Conservation (phyloP, 371 early-diverging fungal genomes). For the Rhizomucor miehei region DNA sequence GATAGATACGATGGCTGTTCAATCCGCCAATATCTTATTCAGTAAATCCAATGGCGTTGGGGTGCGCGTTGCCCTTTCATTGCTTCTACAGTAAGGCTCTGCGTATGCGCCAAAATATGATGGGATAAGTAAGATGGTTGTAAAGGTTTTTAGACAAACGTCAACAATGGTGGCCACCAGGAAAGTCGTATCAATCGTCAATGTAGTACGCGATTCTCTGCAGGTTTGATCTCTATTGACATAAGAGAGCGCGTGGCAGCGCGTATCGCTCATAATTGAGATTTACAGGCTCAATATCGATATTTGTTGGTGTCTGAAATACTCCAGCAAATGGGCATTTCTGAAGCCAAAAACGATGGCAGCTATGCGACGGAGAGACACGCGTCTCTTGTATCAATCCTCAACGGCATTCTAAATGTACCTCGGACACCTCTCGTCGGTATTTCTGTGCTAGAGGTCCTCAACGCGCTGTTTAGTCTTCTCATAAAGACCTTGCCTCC, state of each 20-base stretch:
- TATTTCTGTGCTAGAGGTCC: constrained; percentile 78
- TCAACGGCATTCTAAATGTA: constrained; percentile 55
- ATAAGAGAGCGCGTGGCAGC: background rate
- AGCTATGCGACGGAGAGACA: constrained; percentile 40
- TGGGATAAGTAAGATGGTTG: no score
- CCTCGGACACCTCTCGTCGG: constrained; percentile 60
- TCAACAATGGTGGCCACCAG: constrained; percentile 51
- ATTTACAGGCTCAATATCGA: constrained; percentile 59
- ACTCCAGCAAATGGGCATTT: constrained; percentile 54
- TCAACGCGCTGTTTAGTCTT: constrained; percentile 66
- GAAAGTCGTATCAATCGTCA: constrained; percentile 40
- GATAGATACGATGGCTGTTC: constrained; percentile 35
- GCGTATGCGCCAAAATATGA: no score
- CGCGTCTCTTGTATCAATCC: constrained; percentile 53
- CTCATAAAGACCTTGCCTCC: constrained; percentile 46
- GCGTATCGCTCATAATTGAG: background rate
- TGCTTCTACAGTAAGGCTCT: constrained; percentile 30
- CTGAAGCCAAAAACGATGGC: constrained; percentile 17
- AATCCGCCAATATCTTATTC: constrained; percentile 48
- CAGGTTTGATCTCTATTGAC: constrained; percentile 20
- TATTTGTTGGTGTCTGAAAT: constrained; percentile 63
- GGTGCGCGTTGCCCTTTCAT: constrained; percentile 39
- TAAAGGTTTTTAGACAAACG: constrained; percentile 47
- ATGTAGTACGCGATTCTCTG: constrained; percentile 30
- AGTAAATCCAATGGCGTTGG: constrained; percentile 42